A percentile compares a stretch with the other conserved stretches of the same genome.
These are phyloP conservation scores for Candida gigantensis DNA, from an alignment of 1,139 yeast genomes.

Conservation along the genomic window DNA sequence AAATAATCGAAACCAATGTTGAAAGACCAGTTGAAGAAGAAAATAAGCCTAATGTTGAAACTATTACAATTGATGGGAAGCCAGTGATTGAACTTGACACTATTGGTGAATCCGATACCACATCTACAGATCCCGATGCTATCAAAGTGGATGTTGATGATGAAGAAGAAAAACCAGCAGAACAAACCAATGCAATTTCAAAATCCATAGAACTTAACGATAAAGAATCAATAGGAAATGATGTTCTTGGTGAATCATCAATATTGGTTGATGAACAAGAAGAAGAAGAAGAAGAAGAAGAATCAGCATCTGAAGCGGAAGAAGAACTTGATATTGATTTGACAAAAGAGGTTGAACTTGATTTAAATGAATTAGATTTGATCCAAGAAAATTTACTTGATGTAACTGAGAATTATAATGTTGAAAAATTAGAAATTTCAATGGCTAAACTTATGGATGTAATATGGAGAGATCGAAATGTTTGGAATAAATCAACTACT, in stretches of 20 bases:
- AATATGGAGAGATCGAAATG: conserved; percentile 67
- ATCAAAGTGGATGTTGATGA: background rate
- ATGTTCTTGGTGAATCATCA: no score
- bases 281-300: no score
- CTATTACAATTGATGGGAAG: no score
- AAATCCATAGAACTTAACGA: conserved; percentile 1
- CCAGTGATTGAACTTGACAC: no score
- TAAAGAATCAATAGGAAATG: background rate
- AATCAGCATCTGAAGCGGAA: conserved; percentile 29
- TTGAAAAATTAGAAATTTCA: conserved; percentile 74
- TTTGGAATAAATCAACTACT: conserved; percentile 63
- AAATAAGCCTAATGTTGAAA: no score
- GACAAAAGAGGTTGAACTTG: conserved; percentile 19
- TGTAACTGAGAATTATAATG: conserved; percentile 50
- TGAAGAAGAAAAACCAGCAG: background rate
- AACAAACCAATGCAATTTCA: background rate
- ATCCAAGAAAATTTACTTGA: conserved; percentile 27
- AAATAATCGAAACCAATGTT: background rate
- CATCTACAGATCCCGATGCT: conserved; percentile 2
- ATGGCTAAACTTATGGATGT: conserved; percentile 74
- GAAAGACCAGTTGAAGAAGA: background rate
- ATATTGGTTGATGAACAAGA: background rate
- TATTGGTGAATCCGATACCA: no score
- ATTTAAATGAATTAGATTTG: conserved; percentile 16
- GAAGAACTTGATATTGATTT: conserved; percentile 21